These are phyloP conservation scores for Trichoderma lentiforme DNA, from an alignment of 2,329 filamentous ascomycete species.

Conservation along the genomic window DNA sequence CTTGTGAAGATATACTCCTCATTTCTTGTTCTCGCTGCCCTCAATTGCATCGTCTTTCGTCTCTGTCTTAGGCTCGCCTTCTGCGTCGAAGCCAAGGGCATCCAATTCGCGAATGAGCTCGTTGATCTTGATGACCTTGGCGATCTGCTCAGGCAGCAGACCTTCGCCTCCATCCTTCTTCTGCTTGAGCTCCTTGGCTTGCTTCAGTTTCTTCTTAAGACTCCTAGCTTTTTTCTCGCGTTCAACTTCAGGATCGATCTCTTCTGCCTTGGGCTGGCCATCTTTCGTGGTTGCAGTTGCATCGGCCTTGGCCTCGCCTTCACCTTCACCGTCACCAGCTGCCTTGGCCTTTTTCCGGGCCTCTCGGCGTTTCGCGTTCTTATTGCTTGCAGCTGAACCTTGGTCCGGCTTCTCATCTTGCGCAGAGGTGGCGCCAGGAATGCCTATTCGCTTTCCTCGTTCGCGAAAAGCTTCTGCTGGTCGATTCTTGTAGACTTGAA, in stretches of 20 bases:
- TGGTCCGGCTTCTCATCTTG: conserved; percentile 49
- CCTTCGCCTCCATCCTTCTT: conserved; percentile 86
- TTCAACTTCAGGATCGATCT: conserved; percentile 67
- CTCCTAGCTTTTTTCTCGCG: conserved; percentile 90
- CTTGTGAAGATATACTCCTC: conserved; percentile 14
- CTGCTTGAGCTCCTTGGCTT: conserved; percentile 82
- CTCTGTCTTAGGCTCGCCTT: conserved; percentile 58
- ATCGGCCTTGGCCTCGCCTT: conserved; percentile 46
- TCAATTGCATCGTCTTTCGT: conserved; percentile 11
- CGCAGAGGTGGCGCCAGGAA: conserved; percentile 69
- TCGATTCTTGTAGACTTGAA: conserved; percentile 93
- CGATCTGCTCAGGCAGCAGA: conserved; percentile 88
- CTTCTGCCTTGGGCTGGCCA: conserved; percentile 34
- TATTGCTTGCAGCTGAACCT: conserved; percentile 59
- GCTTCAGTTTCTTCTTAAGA: conserved; percentile 89
- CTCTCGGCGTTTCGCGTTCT: conserved; percentile 77
- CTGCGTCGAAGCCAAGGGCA: conserved; percentile 75
- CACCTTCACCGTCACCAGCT: conserved; percentile 47
- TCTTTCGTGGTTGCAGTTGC: conserved; percentile 25
- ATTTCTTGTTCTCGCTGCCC: conserved; percentile 25
- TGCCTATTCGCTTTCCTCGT: conserved; percentile 56
- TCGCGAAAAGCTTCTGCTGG: conserved; percentile 82
- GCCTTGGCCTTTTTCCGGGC: conserved; percentile 54
- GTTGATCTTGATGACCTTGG: conserved; percentile 95
- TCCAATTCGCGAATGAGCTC: conserved; percentile 89